These are phyloP conservation scores for Hyaloscypha variabilis DNA, from an alignment of 495 filamentous ascomycete genomes.

Conservation along the genomic window DNA sequence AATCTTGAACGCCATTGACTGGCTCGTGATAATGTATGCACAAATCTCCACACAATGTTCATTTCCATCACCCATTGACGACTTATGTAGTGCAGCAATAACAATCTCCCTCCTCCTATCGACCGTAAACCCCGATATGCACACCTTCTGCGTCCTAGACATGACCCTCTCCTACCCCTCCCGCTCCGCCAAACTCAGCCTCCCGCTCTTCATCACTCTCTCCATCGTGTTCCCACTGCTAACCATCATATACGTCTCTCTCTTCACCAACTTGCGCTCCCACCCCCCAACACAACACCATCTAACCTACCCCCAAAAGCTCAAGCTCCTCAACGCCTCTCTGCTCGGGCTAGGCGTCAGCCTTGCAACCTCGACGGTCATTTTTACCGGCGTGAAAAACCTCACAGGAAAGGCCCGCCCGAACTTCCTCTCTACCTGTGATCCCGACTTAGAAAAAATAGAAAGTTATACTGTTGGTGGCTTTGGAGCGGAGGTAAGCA, in stretches of 20 bases:
- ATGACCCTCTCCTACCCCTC: conserved; percentile 2
- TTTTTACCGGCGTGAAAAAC: conserved; percentile 7
- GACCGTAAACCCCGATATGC: not conserved
- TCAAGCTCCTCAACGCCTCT: conserved; percentile 2
- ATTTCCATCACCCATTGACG: too few species aligned
- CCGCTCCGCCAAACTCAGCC: not conserved
- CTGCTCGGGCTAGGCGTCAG: conserved; percentile 6
- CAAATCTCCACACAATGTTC: too few species aligned
- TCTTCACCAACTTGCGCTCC: too few species aligned
- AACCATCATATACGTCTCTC: not conserved
- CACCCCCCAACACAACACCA: not conserved
- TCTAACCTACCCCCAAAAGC: not conserved
- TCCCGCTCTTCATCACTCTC: not conserved
- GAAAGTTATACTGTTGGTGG: conserved; percentile 1
- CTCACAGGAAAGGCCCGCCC: conserved; percentile 1
- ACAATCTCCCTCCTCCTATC: not conserved
- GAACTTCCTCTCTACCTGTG: conserved; percentile 3
- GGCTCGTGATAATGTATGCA: too few species aligned
- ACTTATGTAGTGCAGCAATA: too few species aligned
- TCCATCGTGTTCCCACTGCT: not conserved
- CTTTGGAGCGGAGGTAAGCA: conserved; percentile 4
- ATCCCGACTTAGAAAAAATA: conserved; percentile 1
- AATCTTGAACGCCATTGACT: too few species aligned
- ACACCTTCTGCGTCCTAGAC: conserved; percentile 4
- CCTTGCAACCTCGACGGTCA: conserved; percentile 1